Percentiles rank a stretch among this genome's conserved stretches.
phyloP scores from a whole-genome alignment of 257 asterid genomes.

The Solanum chiquidenum region DNA sequence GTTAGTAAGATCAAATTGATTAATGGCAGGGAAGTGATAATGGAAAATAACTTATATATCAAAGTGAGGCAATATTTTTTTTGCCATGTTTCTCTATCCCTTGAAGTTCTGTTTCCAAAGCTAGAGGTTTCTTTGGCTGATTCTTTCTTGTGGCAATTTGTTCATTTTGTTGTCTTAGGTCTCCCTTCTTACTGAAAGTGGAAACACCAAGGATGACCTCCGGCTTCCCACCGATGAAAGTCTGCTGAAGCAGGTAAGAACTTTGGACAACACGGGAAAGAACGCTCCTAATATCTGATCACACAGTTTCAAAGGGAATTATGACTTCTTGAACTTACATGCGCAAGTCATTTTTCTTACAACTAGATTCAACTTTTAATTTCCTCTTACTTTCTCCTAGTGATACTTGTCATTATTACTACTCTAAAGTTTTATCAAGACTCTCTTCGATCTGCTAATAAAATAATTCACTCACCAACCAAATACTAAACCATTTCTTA shows the following conservation, averaged over 20 bases:
- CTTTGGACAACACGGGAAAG: too few relatives aligned
- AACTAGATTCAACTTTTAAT: not conserved
- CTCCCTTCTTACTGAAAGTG: constrained; percentile 72
- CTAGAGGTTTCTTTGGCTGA: not conserved
- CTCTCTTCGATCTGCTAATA: not conserved
- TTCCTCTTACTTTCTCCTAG: not conserved
- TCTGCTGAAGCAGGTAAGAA: constrained; percentile 49
- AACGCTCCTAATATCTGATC: not conserved
- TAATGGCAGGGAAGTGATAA: not conserved
- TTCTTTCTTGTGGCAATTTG: not conserved
- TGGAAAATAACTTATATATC: not conserved
- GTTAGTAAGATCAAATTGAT: not conserved
- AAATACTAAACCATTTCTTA: too few relatives aligned
- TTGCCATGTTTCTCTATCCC: not conserved
- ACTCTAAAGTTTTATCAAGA: not conserved
- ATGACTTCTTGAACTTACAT: not conserved
- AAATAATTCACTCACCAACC: too few relatives aligned
- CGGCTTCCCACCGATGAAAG: constrained; percentile 68
- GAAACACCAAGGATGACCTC: constrained; percentile 67
- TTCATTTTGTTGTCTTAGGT: constrained; percentile 25
- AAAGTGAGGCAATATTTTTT: not conserved
- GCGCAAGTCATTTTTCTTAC: not conserved
- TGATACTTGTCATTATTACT: not conserved
- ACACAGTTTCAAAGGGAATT: not conserved
- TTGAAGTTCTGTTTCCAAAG: not conserved